phyloP scores from a whole-genome alignment of 495 filamentous ascomycete species.

The Aspergillus funiculosus region DNA sequence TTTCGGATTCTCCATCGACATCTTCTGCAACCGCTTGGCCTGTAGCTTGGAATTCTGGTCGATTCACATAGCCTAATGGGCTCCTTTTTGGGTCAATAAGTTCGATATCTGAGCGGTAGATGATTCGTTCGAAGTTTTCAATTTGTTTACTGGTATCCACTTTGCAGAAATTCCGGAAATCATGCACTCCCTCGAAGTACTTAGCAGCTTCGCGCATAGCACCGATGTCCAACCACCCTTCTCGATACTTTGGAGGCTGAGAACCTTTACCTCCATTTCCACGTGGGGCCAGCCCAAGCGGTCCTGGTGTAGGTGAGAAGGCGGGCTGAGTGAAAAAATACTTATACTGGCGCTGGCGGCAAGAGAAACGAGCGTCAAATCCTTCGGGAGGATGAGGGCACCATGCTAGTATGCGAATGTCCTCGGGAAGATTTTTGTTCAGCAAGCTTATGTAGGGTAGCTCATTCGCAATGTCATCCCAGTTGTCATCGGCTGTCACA shows the following conservation, averaged over 20 bases:
- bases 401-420: constrained; percentile 90
- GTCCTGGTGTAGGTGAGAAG: constrained; percentile 54
- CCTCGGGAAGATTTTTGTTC: constrained; percentile 80
- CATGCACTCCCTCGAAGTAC: constrained; percentile 73
- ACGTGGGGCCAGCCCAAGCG: constrained; percentile 29
- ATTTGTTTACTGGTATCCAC: constrained; percentile 82
- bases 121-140: constrained; percentile 67
- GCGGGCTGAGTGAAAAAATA: constrained; percentile 98
- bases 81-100: constrained; percentile 50
- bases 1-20: constrained; percentile 18
- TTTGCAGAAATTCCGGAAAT: constrained; percentile 97
- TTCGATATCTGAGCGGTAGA: constrained; percentile 72
- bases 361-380: constrained; percentile 92
- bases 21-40: constrained; percentile 17
- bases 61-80: constrained; percentile 34
- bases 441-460: constrained; percentile 73
- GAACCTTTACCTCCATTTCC: constrained; percentile 15
- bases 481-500: constrained; percentile 39
- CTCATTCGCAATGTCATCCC: constrained; percentile 75
- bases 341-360: constrained; percentile 78
- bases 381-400: constrained; percentile 69
- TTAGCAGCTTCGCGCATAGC: constrained; percentile 79
- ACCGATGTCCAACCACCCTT: constrained; percentile 70
- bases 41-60: constrained; percentile 30
- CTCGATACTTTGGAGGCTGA: constrained; percentile 30